Evolutionary conservation across 2,329 filamentous ascomycete genomes (phyloP), one percentile per base, ranked within the genome.

Genomic region (Penicillium oxalicum): DNA sequence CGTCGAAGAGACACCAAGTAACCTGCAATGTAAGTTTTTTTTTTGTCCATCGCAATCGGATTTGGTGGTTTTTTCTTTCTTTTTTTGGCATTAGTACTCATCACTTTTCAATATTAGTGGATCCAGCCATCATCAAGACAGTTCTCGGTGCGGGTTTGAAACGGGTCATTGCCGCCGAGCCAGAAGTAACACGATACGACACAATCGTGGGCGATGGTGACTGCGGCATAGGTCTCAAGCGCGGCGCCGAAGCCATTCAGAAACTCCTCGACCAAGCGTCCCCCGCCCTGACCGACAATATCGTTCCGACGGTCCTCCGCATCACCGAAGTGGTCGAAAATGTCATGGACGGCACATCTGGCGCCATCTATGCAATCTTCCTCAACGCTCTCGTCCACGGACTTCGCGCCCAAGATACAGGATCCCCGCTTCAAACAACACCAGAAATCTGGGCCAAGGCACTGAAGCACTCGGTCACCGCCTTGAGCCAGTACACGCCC

Each of bases 121-220:
- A 82, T 53, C 70, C 72, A 11, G 56, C 58, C 24, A 55, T 69
- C n/a, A 73, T 79, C 25, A 79, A 76, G 54, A 77, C 73, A 44
- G 75, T 74, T 25, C 72, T 86, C 36, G 73, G 69, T 36, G 70
- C 72, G 29, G 84, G 75, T 13, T 72, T 87, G 5, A 67, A 82
- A 36, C 72, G 74, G 47, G 64, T 87, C 29, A 84, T 87, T 55
- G 72, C 68, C 4, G 81, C 80, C 2, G 84, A 88, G 61, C 77
- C 81, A 7, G 77, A 83, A 37, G 74, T 87, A 47, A 87, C 84
- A 9, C 77, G 73, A 47, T 87, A 78, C 62, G 84, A 87, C 62
- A 94, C 88, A 0, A 81, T 93, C 9, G 88, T 95, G 25, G 90
- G 90, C 37, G 90, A 95, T 63, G 90, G 90, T 40, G 90, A 95